These are phyloP conservation scores for Periconia digitata DNA, from an alignment of 2,329 filamentous ascomycete genomes.

Conservation along the genomic window DNA sequence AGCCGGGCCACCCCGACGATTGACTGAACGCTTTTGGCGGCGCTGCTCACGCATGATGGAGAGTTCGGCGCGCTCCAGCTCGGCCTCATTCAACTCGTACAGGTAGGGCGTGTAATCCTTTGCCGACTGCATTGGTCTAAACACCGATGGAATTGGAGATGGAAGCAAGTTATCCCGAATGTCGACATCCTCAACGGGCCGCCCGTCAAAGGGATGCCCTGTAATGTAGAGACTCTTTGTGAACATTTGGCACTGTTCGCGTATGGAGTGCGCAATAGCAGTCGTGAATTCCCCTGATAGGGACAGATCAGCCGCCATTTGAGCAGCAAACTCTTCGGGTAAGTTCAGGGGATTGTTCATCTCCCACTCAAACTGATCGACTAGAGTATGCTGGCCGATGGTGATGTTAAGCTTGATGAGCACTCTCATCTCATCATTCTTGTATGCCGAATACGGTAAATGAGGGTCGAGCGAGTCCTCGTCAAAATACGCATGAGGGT, in stretches of 20 bases:
- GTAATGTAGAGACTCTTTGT: constrained; percentile 90
- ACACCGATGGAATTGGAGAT: constrained; percentile 78
- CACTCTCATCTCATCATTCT: constrained; percentile 98
- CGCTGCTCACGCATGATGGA: constrained; percentile 93
- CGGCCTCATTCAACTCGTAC: constrained; percentile 88
- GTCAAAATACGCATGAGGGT: constrained; percentile 85
- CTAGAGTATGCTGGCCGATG: constrained; percentile 88
- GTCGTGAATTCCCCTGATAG: constrained; percentile 95
- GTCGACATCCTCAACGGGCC: constrained; percentile 89
- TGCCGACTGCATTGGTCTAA: constrained; percentile 86
- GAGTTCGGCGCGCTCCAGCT: constrained; percentile 86
- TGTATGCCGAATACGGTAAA: constrained; percentile 89
- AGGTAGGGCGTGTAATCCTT: constrained; percentile 94
- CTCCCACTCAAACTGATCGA: constrained; percentile 99
- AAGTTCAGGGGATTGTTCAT: constrained; percentile 94
- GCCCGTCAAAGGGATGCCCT: constrained; percentile 91
- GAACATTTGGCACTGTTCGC: constrained; percentile 93
- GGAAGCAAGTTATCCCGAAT: constrained; percentile 82
- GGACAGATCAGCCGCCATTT: constrained; percentile 87
- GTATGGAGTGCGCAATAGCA: constrained; percentile 95
- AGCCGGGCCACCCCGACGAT: constrained; percentile 86
- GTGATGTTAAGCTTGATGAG: constrained; percentile 96
- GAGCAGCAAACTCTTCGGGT: constrained; percentile 87
- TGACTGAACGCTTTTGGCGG: constrained; percentile 92
- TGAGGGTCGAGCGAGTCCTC: constrained; percentile 89